A percentile compares a stretch with the other conserved stretches of the same genome.
phyloP scores from a whole-genome alignment of 306 rosid genomes.

The Cicer arietinum region DNA sequence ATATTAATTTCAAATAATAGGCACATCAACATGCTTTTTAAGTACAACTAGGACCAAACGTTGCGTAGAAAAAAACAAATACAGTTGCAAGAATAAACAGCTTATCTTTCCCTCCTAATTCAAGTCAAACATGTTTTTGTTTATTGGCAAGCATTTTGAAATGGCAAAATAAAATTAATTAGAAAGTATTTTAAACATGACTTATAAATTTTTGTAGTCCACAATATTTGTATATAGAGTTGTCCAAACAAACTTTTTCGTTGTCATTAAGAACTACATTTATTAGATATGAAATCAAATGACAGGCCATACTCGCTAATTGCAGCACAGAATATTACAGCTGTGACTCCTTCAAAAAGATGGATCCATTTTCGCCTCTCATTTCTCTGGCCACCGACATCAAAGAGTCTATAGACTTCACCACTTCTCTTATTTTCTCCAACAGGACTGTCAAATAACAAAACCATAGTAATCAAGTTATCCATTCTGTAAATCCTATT shows the following conservation, averaged over 20 bases:
- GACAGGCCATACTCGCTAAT: slow-evolving; percentile 84
- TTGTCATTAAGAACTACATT: slow-evolving; percentile 27
- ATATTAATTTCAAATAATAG: not conserved
- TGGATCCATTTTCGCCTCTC: slow-evolving; percentile 99
- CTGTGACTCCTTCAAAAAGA: slow-evolving; percentile 97
- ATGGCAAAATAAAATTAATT: not conserved
- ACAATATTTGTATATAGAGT: not conserved
- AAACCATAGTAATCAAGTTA: slow-evolving; percentile 26
- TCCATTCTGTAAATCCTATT: slow-evolving; percentile 3
- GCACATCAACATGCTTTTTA: not conserved
- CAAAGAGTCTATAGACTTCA: slow-evolving; percentile 93
- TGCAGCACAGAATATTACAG: slow-evolving; percentile 97
- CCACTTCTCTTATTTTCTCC: slow-evolving; percentile 98
- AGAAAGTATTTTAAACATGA: not conserved
- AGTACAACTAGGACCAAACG: slow-evolving; percentile 14
- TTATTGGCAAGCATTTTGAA: not conserved
- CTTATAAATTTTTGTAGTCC: not conserved
- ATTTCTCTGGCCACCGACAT: slow-evolving; percentile 98
- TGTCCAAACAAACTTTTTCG: slow-evolving; percentile 21
- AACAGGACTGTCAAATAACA: slow-evolving; percentile 80
- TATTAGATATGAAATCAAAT: slow-evolving; percentile 19
- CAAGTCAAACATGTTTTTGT: not conserved
- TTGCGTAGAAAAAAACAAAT: too few relatives aligned
- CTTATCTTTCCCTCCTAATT: slow-evolving; percentile 4
- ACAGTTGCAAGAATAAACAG: not conserved